These are phyloP conservation scores for Suhomyces xylopsoci DNA, from an alignment of 805 yeast species.

Conservation along the genomic window DNA sequence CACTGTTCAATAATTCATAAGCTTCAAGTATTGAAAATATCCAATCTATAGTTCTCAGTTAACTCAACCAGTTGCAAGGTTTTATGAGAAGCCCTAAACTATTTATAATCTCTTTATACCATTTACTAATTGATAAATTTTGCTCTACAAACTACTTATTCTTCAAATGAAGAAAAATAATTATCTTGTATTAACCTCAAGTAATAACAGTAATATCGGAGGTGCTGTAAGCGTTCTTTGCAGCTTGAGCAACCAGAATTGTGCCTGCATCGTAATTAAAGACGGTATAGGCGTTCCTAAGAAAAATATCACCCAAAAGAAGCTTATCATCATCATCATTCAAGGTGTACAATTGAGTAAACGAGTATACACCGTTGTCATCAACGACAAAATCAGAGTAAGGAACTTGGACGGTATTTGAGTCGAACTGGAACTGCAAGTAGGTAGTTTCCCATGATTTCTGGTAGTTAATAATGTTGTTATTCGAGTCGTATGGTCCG, in stretches of 20 bases:
- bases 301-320: background rate
- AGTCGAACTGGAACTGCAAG: background rate
- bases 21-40: too few relatives aligned
- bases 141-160: too few relatives aligned
- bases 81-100: too few relatives aligned
- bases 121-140: too few relatives aligned
- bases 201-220: background rate
- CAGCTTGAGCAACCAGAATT: background rate
- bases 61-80: too few relatives aligned
- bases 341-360: too few relatives aligned
- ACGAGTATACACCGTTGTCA: too few relatives aligned
- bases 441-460: background rate
- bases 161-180: too few relatives aligned
- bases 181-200: too few relatives aligned
- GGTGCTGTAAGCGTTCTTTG: background rate
- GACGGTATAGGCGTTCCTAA: background rate
- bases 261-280: background rate
- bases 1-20: too few relatives aligned
- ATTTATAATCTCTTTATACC: too few relatives aligned
- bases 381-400: background rate
- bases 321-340: background rate
- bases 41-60: too few relatives aligned
- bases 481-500: background rate
- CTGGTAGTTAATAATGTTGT: background rate
- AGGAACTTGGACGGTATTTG: constrained; percentile 1